phyloP scores from a whole-genome alignment of 2,329 filamentous ascomycete genomes.

The Sporothrix mexicana region DNA sequence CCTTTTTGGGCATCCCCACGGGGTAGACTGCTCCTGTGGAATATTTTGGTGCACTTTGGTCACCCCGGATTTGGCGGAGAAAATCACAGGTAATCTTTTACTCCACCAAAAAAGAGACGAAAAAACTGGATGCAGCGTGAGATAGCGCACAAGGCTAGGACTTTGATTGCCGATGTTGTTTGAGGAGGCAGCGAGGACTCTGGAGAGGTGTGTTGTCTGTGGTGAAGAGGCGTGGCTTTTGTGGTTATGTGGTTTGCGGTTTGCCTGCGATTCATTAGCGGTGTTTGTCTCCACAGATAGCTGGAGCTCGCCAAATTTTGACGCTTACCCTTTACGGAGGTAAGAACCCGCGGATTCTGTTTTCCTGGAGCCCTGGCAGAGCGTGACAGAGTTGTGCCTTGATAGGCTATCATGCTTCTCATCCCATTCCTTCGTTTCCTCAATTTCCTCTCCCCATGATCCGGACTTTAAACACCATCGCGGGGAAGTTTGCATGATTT shows the following conservation, averaged over 20 bases:
- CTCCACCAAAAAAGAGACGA: neutral
- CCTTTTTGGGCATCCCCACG: neutral
- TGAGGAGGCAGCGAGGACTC: too few species aligned
- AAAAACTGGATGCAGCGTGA: slow-evolving; percentile 1
- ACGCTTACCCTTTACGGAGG: neutral
- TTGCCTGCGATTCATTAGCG: slow-evolving; percentile 17
- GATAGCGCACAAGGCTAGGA: slow-evolving; percentile 18
- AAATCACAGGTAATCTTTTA: neutral
- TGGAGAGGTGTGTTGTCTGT: neutral
- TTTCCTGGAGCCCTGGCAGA: neutral
- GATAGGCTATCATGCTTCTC: neutral
- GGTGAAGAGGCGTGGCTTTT: neutral
- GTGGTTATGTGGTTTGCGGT: neutral
- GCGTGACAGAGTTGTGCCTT: neutral
- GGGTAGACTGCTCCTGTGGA: neutral
- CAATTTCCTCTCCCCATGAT: neutral
- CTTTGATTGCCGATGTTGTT: slow-evolving; percentile 21
- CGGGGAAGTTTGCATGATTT: slow-evolving; percentile 16
- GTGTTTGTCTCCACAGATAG: neutral
- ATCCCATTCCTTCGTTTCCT: neutral
- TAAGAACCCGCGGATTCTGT: slow-evolving; percentile 9
- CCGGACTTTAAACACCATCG: slow-evolving; percentile 1
- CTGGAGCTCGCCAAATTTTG: neutral
- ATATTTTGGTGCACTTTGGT: neutral
- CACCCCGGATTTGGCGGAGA: too few species aligned